These are phyloP conservation scores for Stachybotrys chlorohalonatus DNA, from an alignment of 2,329 filamentous ascomycete species.

Conservation along the genomic window DNA sequence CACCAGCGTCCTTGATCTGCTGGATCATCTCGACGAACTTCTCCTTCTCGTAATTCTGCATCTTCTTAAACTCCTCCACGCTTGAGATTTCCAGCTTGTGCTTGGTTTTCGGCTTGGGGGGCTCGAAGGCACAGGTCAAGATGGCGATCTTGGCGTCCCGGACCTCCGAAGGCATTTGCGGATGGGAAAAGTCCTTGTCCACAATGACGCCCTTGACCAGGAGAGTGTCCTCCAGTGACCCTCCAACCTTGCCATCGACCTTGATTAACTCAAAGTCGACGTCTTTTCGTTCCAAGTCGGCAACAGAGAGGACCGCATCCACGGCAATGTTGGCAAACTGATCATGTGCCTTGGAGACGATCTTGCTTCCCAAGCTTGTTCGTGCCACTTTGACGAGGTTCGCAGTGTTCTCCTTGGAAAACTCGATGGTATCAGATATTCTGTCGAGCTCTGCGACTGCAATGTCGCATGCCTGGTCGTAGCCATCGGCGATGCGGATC, in stretches of 20 bases:
- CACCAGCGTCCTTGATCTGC: slow-evolving; percentile 94
- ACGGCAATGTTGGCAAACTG: slow-evolving; percentile 97
- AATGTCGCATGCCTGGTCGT: slow-evolving; percentile 95
- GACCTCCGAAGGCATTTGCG: slow-evolving; percentile 96
- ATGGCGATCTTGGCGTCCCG: slow-evolving; percentile 95
- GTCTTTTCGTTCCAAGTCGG: slow-evolving; percentile 90
- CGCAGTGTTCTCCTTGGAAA: slow-evolving; percentile 67
- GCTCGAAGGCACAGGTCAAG: slow-evolving; percentile 94
- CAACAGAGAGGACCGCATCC: slow-evolving; percentile 92
- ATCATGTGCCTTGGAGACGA: slow-evolving; percentile 97
- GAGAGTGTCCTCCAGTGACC: slow-evolving; percentile 83
- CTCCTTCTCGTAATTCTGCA: slow-evolving; percentile 89
- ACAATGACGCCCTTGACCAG: slow-evolving; percentile 97
- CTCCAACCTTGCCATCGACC: slow-evolving; percentile 96
- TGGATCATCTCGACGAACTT: slow-evolving; percentile 99
- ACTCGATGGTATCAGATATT: slow-evolving; percentile 86
- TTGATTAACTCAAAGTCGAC: slow-evolving; percentile 99
- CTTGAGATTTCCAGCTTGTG: slow-evolving; percentile 97
- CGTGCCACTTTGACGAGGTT: slow-evolving; percentile 93
- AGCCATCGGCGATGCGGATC: slow-evolving; percentile 96
- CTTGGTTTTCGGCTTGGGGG: slow-evolving; percentile 99
- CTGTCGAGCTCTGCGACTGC: slow-evolving; percentile 85
- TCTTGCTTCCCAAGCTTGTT: slow-evolving; percentile 95
- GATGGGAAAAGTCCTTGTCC: slow-evolving; percentile 99
- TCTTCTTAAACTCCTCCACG: slow-evolving; percentile 96